Base-by-base conservation (phyloP, 1,284 basidiomycete genomes). In the Cronartium quercuum region DNA sequence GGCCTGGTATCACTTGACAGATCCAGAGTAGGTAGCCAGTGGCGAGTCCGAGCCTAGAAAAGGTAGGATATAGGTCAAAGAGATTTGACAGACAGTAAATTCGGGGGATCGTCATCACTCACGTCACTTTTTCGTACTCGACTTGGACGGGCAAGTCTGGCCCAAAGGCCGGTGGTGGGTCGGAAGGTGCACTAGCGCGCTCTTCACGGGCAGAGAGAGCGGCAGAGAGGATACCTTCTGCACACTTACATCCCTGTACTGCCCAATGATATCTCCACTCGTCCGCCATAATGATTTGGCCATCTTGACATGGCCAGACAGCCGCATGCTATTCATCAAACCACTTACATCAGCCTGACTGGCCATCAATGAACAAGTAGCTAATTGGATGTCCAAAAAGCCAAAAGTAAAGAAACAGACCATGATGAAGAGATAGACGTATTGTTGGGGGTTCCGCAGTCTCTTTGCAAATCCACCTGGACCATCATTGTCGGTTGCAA, bases 261-360 rank as follows among this genome's bases (percentile, higher is more conserved):
- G 66, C 66, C 24, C 51, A 57, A 57, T 68, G 66, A 10, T 47
- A 58, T 21, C 24, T 47, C 12, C 42, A 38, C 21, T 35, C 18
- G 18, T 68, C 41, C 35, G 34, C 24, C 6, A 58, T 38, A 58
- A 68, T 68, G 15, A 37, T n/a, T 24, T 35, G 35, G 51, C 66
- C 66, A 68, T 68, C 66, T 24, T 68, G 66, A 40, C 66, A 68
- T 13, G 47, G 66, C 66, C 66, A 68, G 41, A 68, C 15, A 37
- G 42, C 66, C 15, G 66, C 66, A 68, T 68, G 66, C 66, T 68
- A 29, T 47, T 21, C 18, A 18, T 51, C 7, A 9, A 47, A 38
- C 12, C 51, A 68, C 6, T 55, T n/a, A 1, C 35, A 65, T 4
- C 7, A 47, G 10, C 42, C 6, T 18, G 12, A 12, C 24, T 9